These are phyloP conservation scores for Cryptococcus neoformans DNA, from an alignment of 1,284 basidiomycete genomes.

Conservation along the genomic window DNA sequence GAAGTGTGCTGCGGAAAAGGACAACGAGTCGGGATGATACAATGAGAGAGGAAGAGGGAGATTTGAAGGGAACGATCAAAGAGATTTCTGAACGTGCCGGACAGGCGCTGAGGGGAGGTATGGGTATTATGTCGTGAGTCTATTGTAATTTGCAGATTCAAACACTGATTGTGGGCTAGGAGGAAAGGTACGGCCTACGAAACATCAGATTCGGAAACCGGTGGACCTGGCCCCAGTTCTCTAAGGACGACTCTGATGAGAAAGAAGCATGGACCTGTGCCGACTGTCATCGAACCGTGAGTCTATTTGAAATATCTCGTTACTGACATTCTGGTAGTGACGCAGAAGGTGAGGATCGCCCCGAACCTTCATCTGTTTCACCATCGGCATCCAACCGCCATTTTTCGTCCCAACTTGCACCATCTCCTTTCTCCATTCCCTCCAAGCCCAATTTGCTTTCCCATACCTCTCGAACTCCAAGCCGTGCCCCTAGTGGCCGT, in stretches of 20 bases:
- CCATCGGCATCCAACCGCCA: background rate
- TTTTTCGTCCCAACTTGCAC: background rate
- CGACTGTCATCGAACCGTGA: conserved; percentile 40
- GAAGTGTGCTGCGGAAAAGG: conserved; percentile 11
- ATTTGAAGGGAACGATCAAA: conserved; percentile 26
- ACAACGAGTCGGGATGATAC: conserved; percentile 12
- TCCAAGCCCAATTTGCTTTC: background rate
- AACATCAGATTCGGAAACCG: conserved; percentile 41
- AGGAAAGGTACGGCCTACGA: conserved; percentile 26
- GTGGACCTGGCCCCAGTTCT: conserved; percentile 16
- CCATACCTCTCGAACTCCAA: background rate
- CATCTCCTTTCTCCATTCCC: background rate
- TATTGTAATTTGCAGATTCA: background rate
- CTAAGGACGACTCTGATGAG: conserved; percentile 15
- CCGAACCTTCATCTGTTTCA: background rate
- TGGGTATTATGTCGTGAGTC: conserved; percentile 34
- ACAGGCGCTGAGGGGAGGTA: conserved; percentile 35
- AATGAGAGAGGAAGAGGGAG: conserved; percentile 19
- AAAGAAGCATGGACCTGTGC: conserved; percentile 25
- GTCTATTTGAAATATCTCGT: background rate
- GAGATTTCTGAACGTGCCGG: conserved; percentile 30
- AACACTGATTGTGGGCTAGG: conserved; percentile 8
- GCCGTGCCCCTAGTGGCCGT: conserved; percentile 13
- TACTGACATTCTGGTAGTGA: background rate
- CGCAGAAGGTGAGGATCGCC: background rate